Evolutionary conservation across 2,329 filamentous ascomycete species (phyloP), one percentile per base, ranked within the genome.

Genomic region (Penicillium freii): DNA sequence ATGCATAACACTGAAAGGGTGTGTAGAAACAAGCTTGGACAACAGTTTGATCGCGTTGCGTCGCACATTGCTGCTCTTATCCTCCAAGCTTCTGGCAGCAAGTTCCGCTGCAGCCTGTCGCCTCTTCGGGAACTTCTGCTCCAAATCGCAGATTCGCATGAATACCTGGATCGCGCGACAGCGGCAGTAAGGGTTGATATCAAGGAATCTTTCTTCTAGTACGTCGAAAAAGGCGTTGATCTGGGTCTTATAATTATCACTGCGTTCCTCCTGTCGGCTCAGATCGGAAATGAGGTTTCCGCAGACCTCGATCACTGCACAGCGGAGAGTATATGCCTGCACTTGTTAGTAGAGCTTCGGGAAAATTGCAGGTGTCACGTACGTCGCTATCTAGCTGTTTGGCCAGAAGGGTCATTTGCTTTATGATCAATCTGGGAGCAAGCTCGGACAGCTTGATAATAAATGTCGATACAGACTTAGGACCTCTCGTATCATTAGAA

Each of bases 221-320:
- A 97, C 92, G 68, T 97, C 93, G 69, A 97, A 97, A 72, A 97
- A 99, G 21, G 92, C 92, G 65, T 95, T 94, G 59, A 99, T 89
- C 72, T 99, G 94, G 0, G 89, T 91, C 75, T 96, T 96, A 79
- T 93, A 88, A 72, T 94, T 94, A 66, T 97, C 93, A 67, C 88
- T 90, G 51, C 91, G 86, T 72, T 97, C 93, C 70, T 95, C 91
- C 67, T 95, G 89, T 70, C 89, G 93, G 75, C 89, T 96, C 43
- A 99, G 83, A 75, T 97, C 90, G 17, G 86, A 84, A 68, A 99
- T 90, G 77, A 99, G 86, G 75, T 99, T 97, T 51, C 94, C 95
- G 72, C 92, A 97, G 7, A 99, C 92, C 73, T 99, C 94, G 58
- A 99, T 95, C 49, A 99, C 84, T 5, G 94, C 91, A 71, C 91